Conservation (phyloP, 2,329 filamentous ascomycete genomes). For the Aspergillus phoenicis region DNA sequence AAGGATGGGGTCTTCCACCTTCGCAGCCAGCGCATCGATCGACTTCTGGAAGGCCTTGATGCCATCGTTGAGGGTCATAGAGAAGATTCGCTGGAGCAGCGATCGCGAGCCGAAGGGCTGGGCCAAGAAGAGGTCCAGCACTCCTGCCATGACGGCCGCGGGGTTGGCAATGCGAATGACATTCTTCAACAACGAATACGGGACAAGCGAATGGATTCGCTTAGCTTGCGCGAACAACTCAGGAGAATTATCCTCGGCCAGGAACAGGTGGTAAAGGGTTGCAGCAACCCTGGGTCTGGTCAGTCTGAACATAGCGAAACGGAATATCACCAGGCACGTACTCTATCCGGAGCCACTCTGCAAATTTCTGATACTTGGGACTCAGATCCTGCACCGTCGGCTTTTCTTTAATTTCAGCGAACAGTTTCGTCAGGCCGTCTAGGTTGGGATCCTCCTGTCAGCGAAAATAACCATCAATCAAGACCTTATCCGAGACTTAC, state of each 20-base stretch:
- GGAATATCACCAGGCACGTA: slow-evolving; percentile 29
- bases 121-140: slow-evolving; percentile 91
- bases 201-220: slow-evolving; percentile 90
- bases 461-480: slow-evolving; percentile 21
- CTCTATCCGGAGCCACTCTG: slow-evolving; percentile 96
- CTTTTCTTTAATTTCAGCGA: slow-evolving; percentile 90
- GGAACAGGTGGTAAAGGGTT: slow-evolving; percentile 93
- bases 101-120: slow-evolving; percentile 91
- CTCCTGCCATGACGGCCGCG: slow-evolving; percentile 92
- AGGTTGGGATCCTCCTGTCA: slow-evolving; percentile 9
- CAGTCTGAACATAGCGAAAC: background rate
- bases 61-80: slow-evolving; percentile 85
- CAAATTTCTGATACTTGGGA: slow-evolving; percentile 96
- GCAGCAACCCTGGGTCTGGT: slow-evolving; percentile 68
- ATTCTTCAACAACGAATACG: slow-evolving; percentile 92
- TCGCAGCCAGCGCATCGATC: slow-evolving; percentile 74
- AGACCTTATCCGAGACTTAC: slow-evolving; percentile 52
- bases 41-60: slow-evolving; percentile 83
- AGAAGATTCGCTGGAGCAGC: slow-evolving; percentile 91
- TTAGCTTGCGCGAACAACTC: slow-evolving; percentile 94
- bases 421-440: slow-evolving; percentile 88
- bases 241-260: slow-evolving; percentile 96
- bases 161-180: slow-evolving; percentile 96
- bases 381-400: slow-evolving; percentile 83
- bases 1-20: slow-evolving; percentile 79